Evolutionary conservation across 2,329 filamentous ascomycete genomes (phyloP), one percentile per base, ranked within the genome.

Genomic region (Cladophialophora yegresii): DNA sequence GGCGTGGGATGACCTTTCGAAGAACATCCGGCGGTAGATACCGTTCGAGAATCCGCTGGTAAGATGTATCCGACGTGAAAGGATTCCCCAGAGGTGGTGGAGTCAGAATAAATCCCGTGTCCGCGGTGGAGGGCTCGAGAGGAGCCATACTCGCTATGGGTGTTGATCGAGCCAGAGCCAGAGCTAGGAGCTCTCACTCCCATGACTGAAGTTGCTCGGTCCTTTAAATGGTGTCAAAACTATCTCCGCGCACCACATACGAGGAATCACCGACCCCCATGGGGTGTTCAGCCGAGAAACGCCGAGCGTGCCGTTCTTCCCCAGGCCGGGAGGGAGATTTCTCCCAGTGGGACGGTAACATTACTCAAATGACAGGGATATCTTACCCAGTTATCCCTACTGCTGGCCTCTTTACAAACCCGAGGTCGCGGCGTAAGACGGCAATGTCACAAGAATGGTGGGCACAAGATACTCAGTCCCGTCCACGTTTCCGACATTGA

Each of bases 1-100:
- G 66, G 7, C 71, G 68, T 2, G 68, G 57, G 40, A 72, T 69
- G 20, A 88, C 75, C 76, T 81, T 85, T 67, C 80, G 73, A 51
- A 89, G 82, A n/a, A 87, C 76, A 53, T 80, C 73, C 22, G 82
- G 79, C 0, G 82, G 80, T 16, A 73, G 67, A 59, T 72, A 66
- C 69, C 67, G 67, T 56, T 66, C 56, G 16, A 71, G 58, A 47
- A 69, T 64, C 13, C 70, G 70, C 20, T 68, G 63, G 47, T 69
- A 68, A 10, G 68, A 64, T 6, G 16, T 23, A 47, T 72, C 71
- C 13, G 66, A 64, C 7, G 69, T 70, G 28, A 60, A 66, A 57
- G 71, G 71, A 40, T 72, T 72, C 33, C 70, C 33, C 8, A 72
- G 43, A 13, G 63, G 51, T 10, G 63, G 45, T 12, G 67, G 63